Base-by-base conservation (phyloP, 176 grass and related monocot genomes). In the Musa acuminata region DNA sequence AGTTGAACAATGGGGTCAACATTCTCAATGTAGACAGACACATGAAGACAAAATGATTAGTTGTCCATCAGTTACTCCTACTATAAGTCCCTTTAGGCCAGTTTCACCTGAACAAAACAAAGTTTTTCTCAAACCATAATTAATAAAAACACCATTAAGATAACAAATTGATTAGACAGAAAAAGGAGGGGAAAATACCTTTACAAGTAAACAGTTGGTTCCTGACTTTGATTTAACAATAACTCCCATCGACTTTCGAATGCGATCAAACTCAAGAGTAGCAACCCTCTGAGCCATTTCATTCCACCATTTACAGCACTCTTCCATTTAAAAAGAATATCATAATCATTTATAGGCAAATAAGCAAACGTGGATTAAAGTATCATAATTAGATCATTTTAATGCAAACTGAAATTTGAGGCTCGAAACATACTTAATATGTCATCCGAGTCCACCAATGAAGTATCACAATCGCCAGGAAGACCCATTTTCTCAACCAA, bases 401-500 rank as follows among this genome's bases (percentile, higher is more conserved):
- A 43, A 43, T 6, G 64, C 8, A 9, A 77, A 73, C 29, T 29
- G 8, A 5, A 19, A 67, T 1, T 0, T 62, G 58, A 22, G 26
- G 62, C 6, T 76, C 64, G 27, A 65, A 21, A 14, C 16, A 77
- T 88, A 90, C 93, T 71, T 90, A 97, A 83, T 65, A 81, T 77
- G 23, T 97, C 87, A 4, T 81, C 80, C 1, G 87, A 81, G 71
- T 80, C 83, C 62, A 76, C 29, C 4, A 87, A 88, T 24, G 82
- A 60, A 23, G 71, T 76, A 24, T 82, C 83, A 72, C 71, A 80
- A 66, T 79, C 85, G 55, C 85, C 80, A 62, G 94, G 87, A 21
- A 93, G 52, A 7, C 94, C 94, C 94, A 97, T 97, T 76, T 97
- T 97, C 83, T 97, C 94, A 81, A 90, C 87, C 27, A 97, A 78